phyloP scores from a whole-genome alignment of 2,329 filamentous ascomycete genomes.

The Cytospora mali region DNA sequence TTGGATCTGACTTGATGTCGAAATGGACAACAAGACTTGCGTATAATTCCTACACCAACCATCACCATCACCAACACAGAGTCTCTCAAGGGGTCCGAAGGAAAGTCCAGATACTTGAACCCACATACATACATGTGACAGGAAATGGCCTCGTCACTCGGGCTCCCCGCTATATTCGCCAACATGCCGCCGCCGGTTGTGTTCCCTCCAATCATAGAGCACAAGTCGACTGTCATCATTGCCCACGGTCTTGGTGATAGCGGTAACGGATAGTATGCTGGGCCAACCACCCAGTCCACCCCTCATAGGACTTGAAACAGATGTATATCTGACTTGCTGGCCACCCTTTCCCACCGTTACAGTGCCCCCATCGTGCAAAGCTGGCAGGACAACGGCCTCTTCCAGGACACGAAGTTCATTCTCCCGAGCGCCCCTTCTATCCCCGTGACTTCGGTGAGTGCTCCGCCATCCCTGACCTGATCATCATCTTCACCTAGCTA shows the following conservation, averaged over 20 bases:
- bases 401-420: conserved; percentile 24
- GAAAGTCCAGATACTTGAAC: not conserved
- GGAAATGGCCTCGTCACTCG: not conserved
- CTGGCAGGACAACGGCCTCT: conserved; percentile 18
- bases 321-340: not conserved
- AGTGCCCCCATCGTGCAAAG: conserved; percentile 6
- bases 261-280: conserved; percentile 13
- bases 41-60: too few species aligned
- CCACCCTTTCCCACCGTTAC: not conserved
- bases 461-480: too few species aligned
- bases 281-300: not conserved
- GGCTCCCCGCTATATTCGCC: conserved; percentile 11
- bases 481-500: too few species aligned
- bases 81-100: too few species aligned
- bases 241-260: conserved; percentile 15
- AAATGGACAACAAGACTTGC: not conserved
- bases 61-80: not conserved
- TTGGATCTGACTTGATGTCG: not conserved
- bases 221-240: conserved; percentile 17
- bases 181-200: conserved; percentile 14
- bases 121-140: not conserved
- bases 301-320: not conserved
- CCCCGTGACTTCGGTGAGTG: conserved; percentile 11
- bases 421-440: conserved; percentile 10
- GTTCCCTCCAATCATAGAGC: conserved; percentile 18